These are phyloP conservation scores for Emericellopsis atlantica DNA, from an alignment of 2,329 filamentous ascomycete genomes.

Conservation along the genomic window DNA sequence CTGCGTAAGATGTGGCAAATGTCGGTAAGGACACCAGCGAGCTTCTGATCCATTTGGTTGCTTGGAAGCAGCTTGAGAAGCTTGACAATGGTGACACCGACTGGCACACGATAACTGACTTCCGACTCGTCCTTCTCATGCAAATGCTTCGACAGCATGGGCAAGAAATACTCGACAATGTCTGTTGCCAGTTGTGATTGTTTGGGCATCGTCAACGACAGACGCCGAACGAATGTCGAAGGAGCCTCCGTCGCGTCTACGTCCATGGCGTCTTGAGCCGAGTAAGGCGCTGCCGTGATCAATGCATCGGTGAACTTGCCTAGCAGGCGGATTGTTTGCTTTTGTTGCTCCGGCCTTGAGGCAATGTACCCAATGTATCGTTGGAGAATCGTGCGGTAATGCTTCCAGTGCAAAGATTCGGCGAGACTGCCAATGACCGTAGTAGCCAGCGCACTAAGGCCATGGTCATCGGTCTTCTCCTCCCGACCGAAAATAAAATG, in stretches of 20 bases:
- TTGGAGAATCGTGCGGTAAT: constrained; percentile 74
- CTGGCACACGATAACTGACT: constrained; percentile 83
- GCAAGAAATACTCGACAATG: constrained; percentile 62
- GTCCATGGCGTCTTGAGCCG: constrained; percentile 33
- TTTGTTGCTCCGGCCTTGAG: constrained; percentile 71
- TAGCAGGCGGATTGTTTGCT: constrained; percentile 72
- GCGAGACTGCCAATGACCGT: constrained; percentile 64
- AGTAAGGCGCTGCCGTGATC: constrained; percentile 18
- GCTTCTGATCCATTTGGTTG: constrained; percentile 56
- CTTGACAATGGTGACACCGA: constrained; percentile 81
- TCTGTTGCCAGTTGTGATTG: constrained; percentile 58
- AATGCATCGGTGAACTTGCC: constrained; percentile 73
- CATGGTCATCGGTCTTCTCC: constrained; percentile 65
- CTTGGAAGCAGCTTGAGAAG: constrained; percentile 69
- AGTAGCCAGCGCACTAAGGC: constrained; percentile 77
- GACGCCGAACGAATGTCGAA: constrained; percentile 19
- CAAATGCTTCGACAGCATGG: constrained; percentile 69
- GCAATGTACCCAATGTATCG: constrained; percentile 74
- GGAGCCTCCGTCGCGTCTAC: constrained; percentile 18
- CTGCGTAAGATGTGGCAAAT: constrained; percentile 88
- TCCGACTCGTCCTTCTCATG: constrained; percentile 92
- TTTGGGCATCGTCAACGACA: constrained; percentile 55
- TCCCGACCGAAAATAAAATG: constrained; percentile 83
- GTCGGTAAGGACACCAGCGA: constrained; percentile 79
- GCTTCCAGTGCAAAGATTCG: constrained; percentile 73